phyloP scores from a whole-genome alignment of 1,284 basidiomycete species.

The Pholiota adiposa region DNA sequence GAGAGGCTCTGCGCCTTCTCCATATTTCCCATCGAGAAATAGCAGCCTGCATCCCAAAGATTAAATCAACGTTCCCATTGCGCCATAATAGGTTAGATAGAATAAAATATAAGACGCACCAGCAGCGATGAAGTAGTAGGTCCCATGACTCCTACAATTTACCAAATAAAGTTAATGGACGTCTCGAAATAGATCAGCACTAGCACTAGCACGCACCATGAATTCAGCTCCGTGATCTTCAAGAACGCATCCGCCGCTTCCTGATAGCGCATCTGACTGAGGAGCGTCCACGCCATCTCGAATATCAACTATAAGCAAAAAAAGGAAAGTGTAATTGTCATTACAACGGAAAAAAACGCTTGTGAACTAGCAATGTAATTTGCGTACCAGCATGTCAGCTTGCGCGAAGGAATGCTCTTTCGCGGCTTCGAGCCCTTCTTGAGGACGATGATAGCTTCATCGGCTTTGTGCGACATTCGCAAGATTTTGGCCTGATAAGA shows the following conservation, averaged over 20 bases:
- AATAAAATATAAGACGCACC: conserved; percentile 45
- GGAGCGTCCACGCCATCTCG: conserved; percentile 76
- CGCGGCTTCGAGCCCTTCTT: conserved; percentile 58
- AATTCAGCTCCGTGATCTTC: conserved; percentile 66
- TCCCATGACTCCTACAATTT: conserved; percentile 68
- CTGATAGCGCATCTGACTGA: conserved; percentile 64
- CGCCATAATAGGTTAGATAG: background rate
- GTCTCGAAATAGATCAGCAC: too few species aligned
- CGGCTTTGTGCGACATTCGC: conserved; percentile 67
- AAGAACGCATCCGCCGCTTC: conserved; percentile 72
- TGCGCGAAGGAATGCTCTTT: conserved; percentile 63
- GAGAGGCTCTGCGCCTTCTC: conserved; percentile 61
- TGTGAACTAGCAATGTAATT: too few species aligned
- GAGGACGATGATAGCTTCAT: conserved; percentile 66
- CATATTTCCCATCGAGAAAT: conserved; percentile 55
- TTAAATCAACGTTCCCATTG: background rate
- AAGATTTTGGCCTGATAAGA: conserved; percentile 68
- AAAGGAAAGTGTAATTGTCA: background rate
- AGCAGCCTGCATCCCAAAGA: conserved; percentile 54
- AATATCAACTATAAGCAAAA: conserved; percentile 60
- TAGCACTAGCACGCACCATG: conserved; percentile 50
- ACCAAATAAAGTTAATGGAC: background rate
- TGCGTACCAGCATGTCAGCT: conserved; percentile 70
- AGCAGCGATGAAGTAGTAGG: conserved; percentile 76
- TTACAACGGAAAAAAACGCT: background rate